These are phyloP conservation scores for Plasmopara muralis DNA, from an alignment of 352 stramenopile species.

Conservation along the genomic window DNA sequence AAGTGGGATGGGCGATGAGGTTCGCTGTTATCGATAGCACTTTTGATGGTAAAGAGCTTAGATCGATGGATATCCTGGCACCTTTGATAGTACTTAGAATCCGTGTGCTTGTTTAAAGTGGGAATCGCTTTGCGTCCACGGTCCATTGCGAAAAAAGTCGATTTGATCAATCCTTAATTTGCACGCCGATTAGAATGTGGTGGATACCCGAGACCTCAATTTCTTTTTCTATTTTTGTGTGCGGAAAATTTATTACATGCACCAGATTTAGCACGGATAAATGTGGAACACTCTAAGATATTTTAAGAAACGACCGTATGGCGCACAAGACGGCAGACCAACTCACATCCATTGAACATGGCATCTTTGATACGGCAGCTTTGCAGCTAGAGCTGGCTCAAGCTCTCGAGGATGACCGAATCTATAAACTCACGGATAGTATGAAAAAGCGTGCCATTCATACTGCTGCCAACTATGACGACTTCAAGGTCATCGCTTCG, in stretches of 20 bases:
- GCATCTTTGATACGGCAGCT: constrained; percentile 61
- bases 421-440: constrained; percentile 79
- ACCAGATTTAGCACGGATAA: constrained; percentile 15
- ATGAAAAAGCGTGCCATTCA: constrained; percentile 88
- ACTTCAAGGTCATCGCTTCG: constrained; percentile 60
- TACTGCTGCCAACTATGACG: constrained; percentile 75
- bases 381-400: constrained; percentile 65
- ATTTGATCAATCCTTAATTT: constrained; percentile 4
- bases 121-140: constrained; percentile 79
- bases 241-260: too few species aligned
- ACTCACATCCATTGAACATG: constrained; percentile 74
- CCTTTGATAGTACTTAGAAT: constrained; percentile 82
- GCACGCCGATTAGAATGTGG: constrained; percentile 5
- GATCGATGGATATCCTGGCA: constrained; percentile 78
- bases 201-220: too few species aligned
- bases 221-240: too few species aligned
- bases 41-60: constrained; percentile 88
- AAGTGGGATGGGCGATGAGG: constrained; percentile 88
- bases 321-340: constrained; percentile 13
- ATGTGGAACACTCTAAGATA: constrained; percentile 25
- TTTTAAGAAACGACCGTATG: constrained; percentile 17
- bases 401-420: constrained; percentile 70
- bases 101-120: constrained; percentile 85
- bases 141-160: constrained; percentile 40
- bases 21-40: constrained; percentile 92